Percentiles rank a stretch among this genome's conserved stretches.
These are phyloP conservation scores for Schizophyllum commune DNA, from an alignment of 1,284 basidiomycete genomes.

Conservation along the genomic window DNA sequence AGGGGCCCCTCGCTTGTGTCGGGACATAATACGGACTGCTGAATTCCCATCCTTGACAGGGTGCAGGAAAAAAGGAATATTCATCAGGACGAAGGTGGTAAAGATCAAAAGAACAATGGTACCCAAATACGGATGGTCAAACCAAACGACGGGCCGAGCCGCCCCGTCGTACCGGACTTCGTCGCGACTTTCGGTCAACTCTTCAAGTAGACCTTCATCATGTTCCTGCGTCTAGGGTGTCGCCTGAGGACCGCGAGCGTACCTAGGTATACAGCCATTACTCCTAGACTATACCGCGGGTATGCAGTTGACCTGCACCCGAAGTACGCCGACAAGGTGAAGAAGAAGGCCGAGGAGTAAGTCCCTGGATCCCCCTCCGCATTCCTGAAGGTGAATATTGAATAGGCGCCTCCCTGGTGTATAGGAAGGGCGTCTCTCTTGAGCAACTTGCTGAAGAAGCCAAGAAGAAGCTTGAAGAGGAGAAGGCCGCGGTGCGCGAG, in stretches of 20 bases:
- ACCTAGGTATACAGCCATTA: not conserved
- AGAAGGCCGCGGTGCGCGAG: conserved; percentile 21
- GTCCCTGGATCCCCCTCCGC: conserved; percentile 13
- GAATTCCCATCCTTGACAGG: too few relatives aligned
- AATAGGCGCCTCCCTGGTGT: not conserved
- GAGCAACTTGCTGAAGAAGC: conserved; percentile 29
- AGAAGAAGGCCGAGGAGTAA: conserved; percentile 27
- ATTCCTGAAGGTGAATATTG: conserved; percentile 10
- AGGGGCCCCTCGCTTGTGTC: too few relatives aligned
- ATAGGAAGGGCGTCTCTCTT: conserved; percentile 36
- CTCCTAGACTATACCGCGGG: not conserved
- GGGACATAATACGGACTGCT: too few relatives aligned
- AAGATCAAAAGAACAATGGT: not conserved
- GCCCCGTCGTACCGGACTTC: not conserved
- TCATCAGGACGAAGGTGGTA: too few relatives aligned
- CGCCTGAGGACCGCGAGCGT: not conserved
- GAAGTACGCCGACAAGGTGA: conserved; percentile 30
- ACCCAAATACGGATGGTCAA: not conserved
- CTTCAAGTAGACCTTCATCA: not conserved
- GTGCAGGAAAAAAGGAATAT: too few relatives aligned
- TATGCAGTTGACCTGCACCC: conserved; percentile 8
- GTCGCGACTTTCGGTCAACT: not conserved
- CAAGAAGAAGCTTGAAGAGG: conserved; percentile 25
- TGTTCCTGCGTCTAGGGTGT: not conserved
- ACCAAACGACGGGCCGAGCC: not conserved